Percentiles rank a stretch among this genome's conserved stretches.
phyloP scores from a whole-genome alignment of 352 stramenopile species.

The Phytophthora litchii region DNA sequence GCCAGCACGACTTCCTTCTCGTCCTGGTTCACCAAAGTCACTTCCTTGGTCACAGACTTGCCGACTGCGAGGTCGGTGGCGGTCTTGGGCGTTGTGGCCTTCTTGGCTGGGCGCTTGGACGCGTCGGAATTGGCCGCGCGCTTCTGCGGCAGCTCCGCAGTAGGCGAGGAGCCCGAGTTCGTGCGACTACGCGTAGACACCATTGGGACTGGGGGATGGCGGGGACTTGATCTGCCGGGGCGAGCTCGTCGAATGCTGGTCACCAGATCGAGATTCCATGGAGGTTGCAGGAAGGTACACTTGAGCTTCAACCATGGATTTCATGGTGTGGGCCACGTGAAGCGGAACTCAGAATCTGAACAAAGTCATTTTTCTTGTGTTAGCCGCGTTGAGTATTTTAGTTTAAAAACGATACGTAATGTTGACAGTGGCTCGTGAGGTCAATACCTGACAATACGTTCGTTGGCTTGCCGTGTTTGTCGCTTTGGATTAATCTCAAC shows the following conservation, averaged over 20 bases:
- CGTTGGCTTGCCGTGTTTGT: too few species aligned
- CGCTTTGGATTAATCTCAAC: too few species aligned
- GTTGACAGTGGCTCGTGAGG: too few species aligned
- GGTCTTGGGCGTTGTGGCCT: conserved; percentile 46
- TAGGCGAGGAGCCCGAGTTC: conserved; percentile 25
- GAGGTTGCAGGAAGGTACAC: conserved; percentile 36
- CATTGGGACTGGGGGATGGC: conserved; percentile 30
- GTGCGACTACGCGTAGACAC: conserved; percentile 67
- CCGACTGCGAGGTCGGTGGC: conserved; percentile 55
- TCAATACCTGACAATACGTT: too few species aligned
- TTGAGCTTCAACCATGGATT: conserved; percentile 7
- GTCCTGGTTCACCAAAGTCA: conserved; percentile 80
- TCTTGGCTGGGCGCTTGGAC: conserved; percentile 47
- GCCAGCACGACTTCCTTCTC: conserved; percentile 55
- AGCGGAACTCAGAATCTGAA: too few species aligned
- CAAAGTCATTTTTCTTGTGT: too few species aligned
- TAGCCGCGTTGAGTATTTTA: too few species aligned
- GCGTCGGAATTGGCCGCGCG: conserved; percentile 22
- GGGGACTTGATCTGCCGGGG: neutral
- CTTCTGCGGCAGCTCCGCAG: conserved; percentile 39
- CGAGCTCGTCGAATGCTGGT: conserved; percentile 24
- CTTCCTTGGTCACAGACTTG: conserved; percentile 57
- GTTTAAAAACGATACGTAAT: too few species aligned
- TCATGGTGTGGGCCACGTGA: conserved; percentile 9
- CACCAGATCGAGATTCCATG: conserved; percentile 20